Base-by-base conservation (phyloP, 1,139 yeast species). In the Lodderomyces metapsilosis region DNA sequence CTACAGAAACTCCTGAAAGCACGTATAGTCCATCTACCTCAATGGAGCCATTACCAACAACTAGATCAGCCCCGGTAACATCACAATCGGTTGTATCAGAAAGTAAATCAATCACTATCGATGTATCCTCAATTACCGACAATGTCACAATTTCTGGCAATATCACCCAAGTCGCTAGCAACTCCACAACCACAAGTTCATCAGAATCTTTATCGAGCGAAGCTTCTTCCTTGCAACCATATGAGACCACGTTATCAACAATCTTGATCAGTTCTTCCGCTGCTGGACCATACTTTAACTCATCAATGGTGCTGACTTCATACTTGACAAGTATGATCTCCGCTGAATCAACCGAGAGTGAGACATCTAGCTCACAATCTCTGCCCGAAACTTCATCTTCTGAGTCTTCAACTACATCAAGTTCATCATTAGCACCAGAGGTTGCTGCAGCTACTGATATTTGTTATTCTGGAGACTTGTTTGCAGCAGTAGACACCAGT, bases 401-500 rank as follows among this genome's bases (percentile, higher is more conserved):
- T 12, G 39, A 18, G n/a, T 13, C 36, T 11, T 24, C 35, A 12
- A 13, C 40, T 10, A 32, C 36, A n/a, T 20, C 34, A 17, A 15
- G 38, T 15, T 11, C 40, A 17, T 12, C 40, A 12, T 16, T 15
- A 25, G 16, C 33, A 24, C 21, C 28, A 9, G 12, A 11, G 15
- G 18, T 39, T 7, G 31, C 37, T 8, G 24, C 12, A 20, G 39
- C 34, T 10, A n/a, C 35, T 20, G 33, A 18, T 17, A 11, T 43
- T 62, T 65, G 31, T 57, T 69, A 58, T 38, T 38, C 50, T 11
- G 58, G 57, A 22, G 68, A 76, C 46, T 63, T 83, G 36, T 82
- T 83, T 57, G 48, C 58, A 9, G 67, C 75, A 2, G 66, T 84
- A 44, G 72, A 74, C 28, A 76, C 76, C 2, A 58, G 56, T 15